Evolutionary conservation across 495 filamentous ascomycete species (phyloP).

Genomic region (Aspergillus egyptiacus): DNA sequence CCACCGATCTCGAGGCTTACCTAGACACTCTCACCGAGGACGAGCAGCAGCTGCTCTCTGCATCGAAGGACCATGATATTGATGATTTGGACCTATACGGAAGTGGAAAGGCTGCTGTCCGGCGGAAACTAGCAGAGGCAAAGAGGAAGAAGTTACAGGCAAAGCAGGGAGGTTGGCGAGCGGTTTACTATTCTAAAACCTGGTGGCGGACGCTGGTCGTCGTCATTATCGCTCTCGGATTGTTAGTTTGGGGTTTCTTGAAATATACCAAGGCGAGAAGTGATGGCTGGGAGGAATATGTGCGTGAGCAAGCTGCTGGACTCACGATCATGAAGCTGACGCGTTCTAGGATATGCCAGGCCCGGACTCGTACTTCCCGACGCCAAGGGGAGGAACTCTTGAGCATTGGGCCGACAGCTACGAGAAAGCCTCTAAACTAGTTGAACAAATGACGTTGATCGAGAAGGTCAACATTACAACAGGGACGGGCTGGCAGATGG

Average conservation of each 20-base stretch:
- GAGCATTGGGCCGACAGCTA: constrained; percentile 72
- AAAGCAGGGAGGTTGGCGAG: constrained; percentile 16
- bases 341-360: constrained; percentile 14
- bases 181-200: constrained; percentile 16
- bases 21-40: constrained; percentile 22
- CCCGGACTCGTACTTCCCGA: constrained; percentile 78
- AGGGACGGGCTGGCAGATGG: constrained; percentile 87
- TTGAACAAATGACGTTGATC: constrained; percentile 72
- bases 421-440: constrained; percentile 70
- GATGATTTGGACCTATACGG: constrained; percentile 15
- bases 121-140: constrained; percentile 2
- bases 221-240: constrained; percentile 13
- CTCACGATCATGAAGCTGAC: not conserved
- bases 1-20: constrained; percentile 21
- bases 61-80: constrained; percentile 17
- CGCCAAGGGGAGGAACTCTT: constrained; percentile 73
- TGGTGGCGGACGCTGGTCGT: constrained; percentile 24
- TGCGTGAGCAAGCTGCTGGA: constrained; percentile 5
- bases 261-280: constrained; percentile 9
- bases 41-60: constrained; percentile 23
- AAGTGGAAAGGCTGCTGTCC: constrained; percentile 1
- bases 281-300: constrained; percentile 5
- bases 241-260: constrained; percentile 22
- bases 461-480: constrained; percentile 97
- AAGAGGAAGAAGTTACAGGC: constrained; percentile 4